Base-by-base conservation (phyloP, 129 eudicot genomes). In the Artemisia annua region DNA sequence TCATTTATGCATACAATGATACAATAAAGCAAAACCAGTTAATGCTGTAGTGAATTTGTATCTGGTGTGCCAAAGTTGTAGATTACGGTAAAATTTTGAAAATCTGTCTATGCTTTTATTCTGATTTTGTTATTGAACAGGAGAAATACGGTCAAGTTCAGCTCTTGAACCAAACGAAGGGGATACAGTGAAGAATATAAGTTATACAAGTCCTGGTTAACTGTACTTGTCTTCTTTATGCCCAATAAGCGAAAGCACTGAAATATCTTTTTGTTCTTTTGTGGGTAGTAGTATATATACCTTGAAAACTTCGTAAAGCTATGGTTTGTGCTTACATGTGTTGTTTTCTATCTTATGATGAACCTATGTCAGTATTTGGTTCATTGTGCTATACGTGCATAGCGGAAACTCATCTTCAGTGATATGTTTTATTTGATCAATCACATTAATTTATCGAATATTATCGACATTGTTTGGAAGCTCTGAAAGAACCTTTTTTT, bases 101-200 rank as follows among this genome's bases (percentile, higher is more conserved):
- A 32, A 32, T 32, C 43, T 32, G 43, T 20, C 22, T 20, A 17
- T 51, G 18, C 17, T 11, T 2, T 60, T 60, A 13, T 46, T 58
- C 32, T 66, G 0, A 43, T 52, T 58, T 17, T 63, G 77, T 78
- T 62, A 44, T 63, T 67, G 55, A 78, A 78, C 82, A 78, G 82
- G 78, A 78, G 28, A 71, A 78, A 71, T 71, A 71, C 82, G 3
- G 78, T 78, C 43, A 78, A 78, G 67, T 72, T 72, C 61, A 72
- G 67, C 54, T 55, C 77, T 78, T 78, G 73, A 78, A 64, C 26
- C 30, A 57, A 44, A 17, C 30, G 30, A 12, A 55, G 52, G 67
- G 22, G 69, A 22, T 70, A 52, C 12, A n/a, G 64, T 63, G 58
- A 61, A 69, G 20, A 60, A 50, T 10, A 26, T 46, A 7, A 62